Evolutionary conservation across 257 asterid genomes (phyloP), one percentile per base, ranked within the genome.

Genomic region (Forsythia suspensa): DNA sequence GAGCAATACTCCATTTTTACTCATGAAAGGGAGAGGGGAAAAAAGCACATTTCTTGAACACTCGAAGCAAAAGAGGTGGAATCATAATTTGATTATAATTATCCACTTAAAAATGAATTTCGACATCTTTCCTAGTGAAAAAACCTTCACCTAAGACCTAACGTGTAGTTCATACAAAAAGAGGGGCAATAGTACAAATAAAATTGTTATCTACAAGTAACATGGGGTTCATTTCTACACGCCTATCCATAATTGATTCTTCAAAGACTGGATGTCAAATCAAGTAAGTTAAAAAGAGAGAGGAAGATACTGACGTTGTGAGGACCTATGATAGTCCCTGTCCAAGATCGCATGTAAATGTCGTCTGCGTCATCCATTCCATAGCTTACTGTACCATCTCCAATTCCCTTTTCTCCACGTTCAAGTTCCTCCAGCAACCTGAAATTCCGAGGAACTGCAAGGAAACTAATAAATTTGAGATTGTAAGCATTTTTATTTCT

Each of bases 351-450:
- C 96, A 90, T 90, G 86, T 87, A 92, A 46, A 92, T 89, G 48
- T 92, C 97, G 76, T 92, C 97, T 46, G 95, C 97, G 78, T 92
- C 97, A 63, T 92, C 97, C 97, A 92, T 92, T 24, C 97, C 97
- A 85, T 92, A 92, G 85, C 97, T 92, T 79, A 92, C 97, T 34
- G 96, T 90, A 41, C 97, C 96, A 83, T 92, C 97, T 78, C 97
- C 97, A 74, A 93, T 93, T 82, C 97, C 97, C 76, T 93, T 91
- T 77, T 93, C 97, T 36, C 97, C 97, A 36, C 97, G 97, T 83
- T 93, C 97, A 69, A 93, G 97, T 86, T 93, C 97, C 88, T 93
- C 97, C 80, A 93, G 80, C 88, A 91, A 89, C 75, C 97, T 90
- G 88, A 93, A 93, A 86, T 91, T 93, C 72, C 97, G 86, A 75